Conservation (phyloP, 169 alveolate genomes). For the Toxoplasma gondii region DNA sequence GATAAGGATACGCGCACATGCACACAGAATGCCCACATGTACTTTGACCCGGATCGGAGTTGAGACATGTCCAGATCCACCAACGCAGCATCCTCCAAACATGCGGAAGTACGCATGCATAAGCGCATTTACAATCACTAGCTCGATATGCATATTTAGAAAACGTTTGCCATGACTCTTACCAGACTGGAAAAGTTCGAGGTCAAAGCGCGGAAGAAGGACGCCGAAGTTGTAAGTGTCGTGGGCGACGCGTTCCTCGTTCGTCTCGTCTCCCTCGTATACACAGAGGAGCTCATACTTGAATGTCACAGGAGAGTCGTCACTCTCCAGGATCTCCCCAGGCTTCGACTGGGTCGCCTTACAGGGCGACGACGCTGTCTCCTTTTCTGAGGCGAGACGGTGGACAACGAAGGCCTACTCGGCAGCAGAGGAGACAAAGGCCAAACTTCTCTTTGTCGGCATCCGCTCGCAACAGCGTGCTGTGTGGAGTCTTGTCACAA, state of each 20-base stretch:
- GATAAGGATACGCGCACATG: too few relatives aligned
- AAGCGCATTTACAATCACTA: background rate
- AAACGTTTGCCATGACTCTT: background rate
- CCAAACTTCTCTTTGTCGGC: too few relatives aligned
- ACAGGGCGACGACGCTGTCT: constrained; percentile 44
- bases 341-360: background rate
- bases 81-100: background rate
- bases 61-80: too few relatives aligned
- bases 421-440: background rate
- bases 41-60: too few relatives aligned
- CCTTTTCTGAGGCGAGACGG: constrained; percentile 38
- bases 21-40: too few relatives aligned
- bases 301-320: constrained; percentile 53
- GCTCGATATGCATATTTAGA: background rate
- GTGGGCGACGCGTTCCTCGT: constrained; percentile 45
- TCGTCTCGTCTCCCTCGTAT: constrained; percentile 66
- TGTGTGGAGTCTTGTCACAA: too few relatives aligned
- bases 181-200: constrained; percentile 78
- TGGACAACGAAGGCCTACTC: background rate
- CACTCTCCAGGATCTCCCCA: background rate
- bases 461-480: too few relatives aligned
- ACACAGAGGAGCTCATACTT: constrained; percentile 70
- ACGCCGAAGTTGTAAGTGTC: constrained; percentile 76
- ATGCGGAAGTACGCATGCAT: background rate
- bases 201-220: constrained; percentile 70